These are phyloP conservation scores for Cladosporium sp. DNA, from an alignment of 2,329 filamentous ascomycete species.

Conservation along the genomic window DNA sequence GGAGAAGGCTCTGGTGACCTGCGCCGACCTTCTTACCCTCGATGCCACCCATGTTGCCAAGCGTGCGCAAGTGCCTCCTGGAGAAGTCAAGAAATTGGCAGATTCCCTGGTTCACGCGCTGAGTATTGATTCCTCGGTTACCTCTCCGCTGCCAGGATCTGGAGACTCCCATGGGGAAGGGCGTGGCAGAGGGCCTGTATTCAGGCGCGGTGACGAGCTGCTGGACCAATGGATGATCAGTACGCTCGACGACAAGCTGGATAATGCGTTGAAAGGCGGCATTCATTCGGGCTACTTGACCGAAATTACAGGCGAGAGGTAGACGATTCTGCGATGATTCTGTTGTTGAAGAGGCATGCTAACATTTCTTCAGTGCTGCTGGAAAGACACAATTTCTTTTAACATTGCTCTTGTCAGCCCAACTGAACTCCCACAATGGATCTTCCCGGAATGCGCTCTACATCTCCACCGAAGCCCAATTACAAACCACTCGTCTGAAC, in stretches of 20 bases:
- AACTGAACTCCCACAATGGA: conserved; percentile 50
- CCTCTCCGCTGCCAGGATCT: not conserved
- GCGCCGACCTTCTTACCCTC: conserved; percentile 79
- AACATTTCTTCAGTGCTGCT: conserved; percentile 56
- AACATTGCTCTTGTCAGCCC: conserved; percentile 75
- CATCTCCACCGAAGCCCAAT: conserved; percentile 84
- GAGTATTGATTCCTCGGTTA: conserved; percentile 34
- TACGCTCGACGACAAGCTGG: conserved; percentile 72
- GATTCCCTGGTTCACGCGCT: conserved; percentile 66
- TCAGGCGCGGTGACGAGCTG: conserved; percentile 35
- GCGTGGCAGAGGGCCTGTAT: conserved; percentile 1
- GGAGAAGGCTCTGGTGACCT: conserved; percentile 72
- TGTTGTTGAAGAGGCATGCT: too few relatives aligned
- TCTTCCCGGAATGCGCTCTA: conserved; percentile 76
- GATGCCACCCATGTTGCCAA: conserved; percentile 80
- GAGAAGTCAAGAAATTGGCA: conserved; percentile 72
- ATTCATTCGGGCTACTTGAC: conserved; percentile 77
- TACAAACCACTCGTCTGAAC: conserved; percentile 74
- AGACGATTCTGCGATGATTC: conserved; percentile 13
- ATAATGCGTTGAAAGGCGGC: conserved; percentile 70
- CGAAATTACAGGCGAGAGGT: conserved; percentile 90
- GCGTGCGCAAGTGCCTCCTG: conserved; percentile 74
- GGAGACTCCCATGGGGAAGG: not conserved
- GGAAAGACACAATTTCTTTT: conserved; percentile 96
- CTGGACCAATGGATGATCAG: conserved; percentile 61